Percentiles rank a stretch among this genome's conserved stretches.
phyloP scores from a whole-genome alignment of 257 asterid species.

The Dorcoceras hygrometricum region DNA sequence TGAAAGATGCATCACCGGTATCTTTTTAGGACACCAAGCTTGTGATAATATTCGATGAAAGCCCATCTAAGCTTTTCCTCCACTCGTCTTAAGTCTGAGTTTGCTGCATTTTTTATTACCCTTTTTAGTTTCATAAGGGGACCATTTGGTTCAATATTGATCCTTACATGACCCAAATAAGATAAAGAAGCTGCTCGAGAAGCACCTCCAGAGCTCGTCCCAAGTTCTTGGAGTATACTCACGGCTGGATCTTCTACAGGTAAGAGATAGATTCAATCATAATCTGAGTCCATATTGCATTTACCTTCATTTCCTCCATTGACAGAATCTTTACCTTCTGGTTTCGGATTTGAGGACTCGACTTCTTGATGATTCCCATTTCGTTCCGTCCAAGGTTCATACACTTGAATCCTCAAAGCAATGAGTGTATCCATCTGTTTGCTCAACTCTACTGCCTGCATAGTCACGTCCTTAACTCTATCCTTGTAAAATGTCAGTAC shows the following conservation, averaged over 20 bases:
- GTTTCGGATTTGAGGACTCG: constrained; percentile 31
- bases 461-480: constrained; percentile 42
- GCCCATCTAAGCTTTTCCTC: constrained; percentile 59
- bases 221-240: not conserved
- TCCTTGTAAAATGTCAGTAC: constrained; percentile 52
- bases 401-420: constrained; percentile 61
- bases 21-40: constrained; percentile 65
- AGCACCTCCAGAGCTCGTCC: constrained; percentile 18
- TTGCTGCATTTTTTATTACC: constrained; percentile 33
- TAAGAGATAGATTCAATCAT: not conserved
- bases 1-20: constrained; percentile 41
- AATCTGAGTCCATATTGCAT: not conserved
- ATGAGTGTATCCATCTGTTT: constrained; percentile 85
- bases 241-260: not conserved
- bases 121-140: constrained; percentile 57
- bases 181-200: constrained; percentile 40
- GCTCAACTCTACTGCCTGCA: constrained; percentile 53
- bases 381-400: constrained; percentile 38
- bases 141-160: constrained; percentile 62
- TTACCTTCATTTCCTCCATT: not conserved
- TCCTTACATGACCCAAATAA: constrained; percentile 56
- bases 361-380: constrained; percentile 5
- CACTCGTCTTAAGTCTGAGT: constrained; percentile 47
- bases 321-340: constrained; percentile 14
- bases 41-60: constrained; percentile 55